Evolutionary conservation across 1,284 basidiomycete genomes (phyloP).

Genomic region (Naganishia cerealis): DNA sequence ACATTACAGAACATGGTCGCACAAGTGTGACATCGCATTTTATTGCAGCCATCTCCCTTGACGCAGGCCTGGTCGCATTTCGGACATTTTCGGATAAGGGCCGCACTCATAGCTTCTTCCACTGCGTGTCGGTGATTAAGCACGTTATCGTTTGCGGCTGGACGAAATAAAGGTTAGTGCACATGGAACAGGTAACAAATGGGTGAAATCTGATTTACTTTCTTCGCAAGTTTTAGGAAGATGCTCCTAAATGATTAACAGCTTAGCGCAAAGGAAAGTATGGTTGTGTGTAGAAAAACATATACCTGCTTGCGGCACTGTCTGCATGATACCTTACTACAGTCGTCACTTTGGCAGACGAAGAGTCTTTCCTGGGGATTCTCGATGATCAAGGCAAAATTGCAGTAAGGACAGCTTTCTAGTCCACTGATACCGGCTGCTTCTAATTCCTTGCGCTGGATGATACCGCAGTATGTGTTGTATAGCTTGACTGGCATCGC

Average conservation of each 20-base stretch:
- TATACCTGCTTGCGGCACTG: constrained; percentile 70
- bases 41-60: constrained; percentile 58
- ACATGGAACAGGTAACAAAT: constrained; percentile 23
- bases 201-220: constrained; percentile 39
- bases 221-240: constrained; percentile 83
- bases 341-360: constrained; percentile 70
- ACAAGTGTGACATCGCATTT: constrained; percentile 59
- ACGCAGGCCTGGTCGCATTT: constrained; percentile 55
- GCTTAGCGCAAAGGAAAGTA: not conserved
- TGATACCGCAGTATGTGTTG: constrained; percentile 69
- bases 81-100: constrained; percentile 80
- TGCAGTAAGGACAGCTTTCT: constrained; percentile 83
- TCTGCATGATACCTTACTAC: constrained; percentile 71
- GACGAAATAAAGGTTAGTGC: not conserved
- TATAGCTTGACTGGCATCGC: constrained; percentile 61
- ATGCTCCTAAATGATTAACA: constrained; percentile 63
- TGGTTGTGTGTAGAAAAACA: constrained; percentile 30
- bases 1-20: constrained; percentile 71
- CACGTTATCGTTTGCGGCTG: constrained; percentile 62
- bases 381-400: constrained; percentile 77
- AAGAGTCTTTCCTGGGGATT: constrained; percentile 75
- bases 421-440: constrained; percentile 63
- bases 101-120: constrained; percentile 85
- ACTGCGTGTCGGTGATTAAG: constrained; percentile 71
- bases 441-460: constrained; percentile 72